Evolutionary conservation across 1,284 basidiomycete genomes (phyloP).

Genomic region (Rhodotorula sp.): DNA sequence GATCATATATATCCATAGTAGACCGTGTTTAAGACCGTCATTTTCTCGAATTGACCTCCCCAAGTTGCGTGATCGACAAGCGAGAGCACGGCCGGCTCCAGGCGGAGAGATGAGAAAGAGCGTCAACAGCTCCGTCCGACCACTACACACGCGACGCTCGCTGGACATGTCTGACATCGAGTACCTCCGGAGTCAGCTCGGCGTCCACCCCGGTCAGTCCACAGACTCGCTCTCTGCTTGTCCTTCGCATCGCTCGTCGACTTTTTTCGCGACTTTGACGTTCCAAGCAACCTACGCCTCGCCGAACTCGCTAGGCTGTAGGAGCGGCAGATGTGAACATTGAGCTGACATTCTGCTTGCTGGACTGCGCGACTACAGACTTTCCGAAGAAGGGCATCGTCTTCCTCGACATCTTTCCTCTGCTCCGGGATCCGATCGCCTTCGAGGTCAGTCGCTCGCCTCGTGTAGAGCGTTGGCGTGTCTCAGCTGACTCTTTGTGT

Average conservation of each 20-base stretch:
- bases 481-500: not conserved
- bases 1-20: not conserved
- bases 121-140: not conserved
- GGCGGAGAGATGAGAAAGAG: not conserved
- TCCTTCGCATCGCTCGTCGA: too few relatives aligned
- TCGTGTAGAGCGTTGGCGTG: not conserved
- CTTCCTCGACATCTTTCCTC: slow-evolving; percentile 88
- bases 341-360: not conserved
- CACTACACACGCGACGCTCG: not conserved
- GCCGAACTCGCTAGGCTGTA: too few relatives aligned
- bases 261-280: too few relatives aligned
- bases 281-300: too few relatives aligned
- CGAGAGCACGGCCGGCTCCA: not conserved
- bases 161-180: not conserved
- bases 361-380: slow-evolving; percentile 1
- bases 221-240: not conserved
- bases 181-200: slow-evolving; percentile 5
- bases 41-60: not conserved
- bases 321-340: too few relatives aligned
- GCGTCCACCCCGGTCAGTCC: not conserved
- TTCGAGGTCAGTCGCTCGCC: slow-evolving; percentile 60
- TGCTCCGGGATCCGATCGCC: slow-evolving; percentile 75
- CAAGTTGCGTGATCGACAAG: not conserved
- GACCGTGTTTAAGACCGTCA: too few relatives aligned
- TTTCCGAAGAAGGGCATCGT: slow-evolving; percentile 53